Percentiles rank a stretch among this genome's conserved stretches.
These are phyloP conservation scores for Xylariales sp. DNA, from an alignment of 2,329 filamentous ascomycete species.

Conservation along the genomic window DNA sequence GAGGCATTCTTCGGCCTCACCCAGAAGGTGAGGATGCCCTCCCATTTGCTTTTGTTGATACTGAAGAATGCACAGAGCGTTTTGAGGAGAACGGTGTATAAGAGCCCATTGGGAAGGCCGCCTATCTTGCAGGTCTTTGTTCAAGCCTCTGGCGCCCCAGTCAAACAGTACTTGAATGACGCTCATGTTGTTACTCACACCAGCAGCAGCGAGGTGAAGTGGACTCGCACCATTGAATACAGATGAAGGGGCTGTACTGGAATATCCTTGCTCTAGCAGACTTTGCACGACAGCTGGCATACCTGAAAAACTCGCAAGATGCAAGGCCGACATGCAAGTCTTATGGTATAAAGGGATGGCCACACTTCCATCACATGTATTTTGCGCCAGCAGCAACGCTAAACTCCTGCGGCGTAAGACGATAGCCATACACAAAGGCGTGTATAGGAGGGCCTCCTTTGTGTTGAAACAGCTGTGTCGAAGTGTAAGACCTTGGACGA, in stretches of 20 bases:
- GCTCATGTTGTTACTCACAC: neutral
- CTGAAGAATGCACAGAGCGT: conserved; percentile 2
- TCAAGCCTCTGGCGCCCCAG: no score
- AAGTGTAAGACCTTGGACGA: neutral
- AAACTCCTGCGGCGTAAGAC: neutral
- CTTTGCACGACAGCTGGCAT: conserved; percentile 3
- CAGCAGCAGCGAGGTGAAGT: neutral
- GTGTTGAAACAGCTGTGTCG: neutral
- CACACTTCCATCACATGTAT: neutral
- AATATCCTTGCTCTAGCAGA: conserved; percentile 3
- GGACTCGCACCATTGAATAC: neutral
- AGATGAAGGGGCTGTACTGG: neutral
- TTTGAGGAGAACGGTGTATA: neutral
- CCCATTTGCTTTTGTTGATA: neutral
- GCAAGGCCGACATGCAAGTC: neutral
- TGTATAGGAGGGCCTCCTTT: neutral
- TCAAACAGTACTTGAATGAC: neutral
- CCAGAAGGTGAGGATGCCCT: neutral
- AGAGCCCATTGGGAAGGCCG: neutral
- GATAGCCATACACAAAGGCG: neutral
- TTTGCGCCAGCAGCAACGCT: conserved; percentile 1
- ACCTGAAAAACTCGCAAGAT: conserved; percentile 3
- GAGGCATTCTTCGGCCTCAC: neutral
- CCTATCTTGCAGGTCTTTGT: neutral
- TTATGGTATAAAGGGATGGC: neutral